A percentile compares a stretch with the other conserved stretches of the same genome.
Evolutionary conservation across 176 grass and related monocot genomes (phyloP).

Genomic region (Canna indica): DNA sequence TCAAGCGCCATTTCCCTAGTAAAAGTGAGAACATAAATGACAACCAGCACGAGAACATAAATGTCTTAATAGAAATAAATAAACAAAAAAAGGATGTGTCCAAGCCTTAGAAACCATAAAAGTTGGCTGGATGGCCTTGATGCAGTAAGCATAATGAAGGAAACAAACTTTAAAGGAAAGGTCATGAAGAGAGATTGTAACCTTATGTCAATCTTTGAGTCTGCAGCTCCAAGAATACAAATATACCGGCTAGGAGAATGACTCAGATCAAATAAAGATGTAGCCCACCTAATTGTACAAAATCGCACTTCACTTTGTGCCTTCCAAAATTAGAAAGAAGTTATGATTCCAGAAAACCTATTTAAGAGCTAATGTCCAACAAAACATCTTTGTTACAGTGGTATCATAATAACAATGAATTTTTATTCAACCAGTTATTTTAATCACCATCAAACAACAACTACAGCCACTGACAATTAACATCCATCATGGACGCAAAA

Average conservation of each 20-base stretch:
- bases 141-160: neutral
- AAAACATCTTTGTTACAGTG: neutral
- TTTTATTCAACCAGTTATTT: neutral
- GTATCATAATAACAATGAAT: neutral
- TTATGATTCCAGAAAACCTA: neutral
- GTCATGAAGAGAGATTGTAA: constrained; percentile 19
- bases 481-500: neutral
- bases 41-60: neutral
- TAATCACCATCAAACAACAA: neutral
- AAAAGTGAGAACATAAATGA: constrained; percentile 3
- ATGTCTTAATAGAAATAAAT: neutral
- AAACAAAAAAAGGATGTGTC: neutral
- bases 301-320: constrained; percentile 87
- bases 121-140: neutral
- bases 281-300: constrained; percentile 88
- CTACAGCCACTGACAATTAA: neutral
- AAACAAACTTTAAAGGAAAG: constrained; percentile 10
- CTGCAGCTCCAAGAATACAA: constrained; percentile 85
- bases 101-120: neutral
- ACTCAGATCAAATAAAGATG: constrained; percentile 53
- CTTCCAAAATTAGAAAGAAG: constrained; percentile 32
- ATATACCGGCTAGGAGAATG: constrained; percentile 91
- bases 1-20: constrained; percentile 90
- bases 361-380: neutral
- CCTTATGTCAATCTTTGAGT: constrained; percentile 90